Evolutionary conservation across 768 basidiomycete species (phyloP).

Genomic region (Auriscalpium orientale): DNA sequence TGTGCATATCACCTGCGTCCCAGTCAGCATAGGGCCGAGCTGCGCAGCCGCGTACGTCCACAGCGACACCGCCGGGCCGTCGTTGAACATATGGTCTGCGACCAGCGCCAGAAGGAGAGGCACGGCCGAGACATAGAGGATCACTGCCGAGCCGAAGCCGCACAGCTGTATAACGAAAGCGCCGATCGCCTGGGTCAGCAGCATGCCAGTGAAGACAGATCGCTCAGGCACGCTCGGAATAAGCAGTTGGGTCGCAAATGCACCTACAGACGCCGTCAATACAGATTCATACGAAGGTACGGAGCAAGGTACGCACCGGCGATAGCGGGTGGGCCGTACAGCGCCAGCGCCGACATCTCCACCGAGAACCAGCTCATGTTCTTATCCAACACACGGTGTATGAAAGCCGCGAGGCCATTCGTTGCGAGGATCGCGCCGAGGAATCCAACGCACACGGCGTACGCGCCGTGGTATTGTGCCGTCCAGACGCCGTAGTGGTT

Average conservation of each 20-base stretch:
- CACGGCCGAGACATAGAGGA: conserved; percentile 57
- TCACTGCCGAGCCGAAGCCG: conserved; percentile 68
- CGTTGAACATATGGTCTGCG: conserved; percentile 38
- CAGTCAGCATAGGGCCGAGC: conserved; percentile 45
- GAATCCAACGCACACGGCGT: conserved; percentile 44
- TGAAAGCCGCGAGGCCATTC: conserved; percentile 65
- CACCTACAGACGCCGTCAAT: conserved; percentile 36
- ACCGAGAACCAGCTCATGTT: conserved; percentile 82
- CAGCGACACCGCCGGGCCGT: conserved; percentile 38
- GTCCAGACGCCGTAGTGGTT: conserved; percentile 24
- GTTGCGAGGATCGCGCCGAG: conserved; percentile 54
- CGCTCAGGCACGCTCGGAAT: conserved; percentile 50
- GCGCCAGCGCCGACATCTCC: conserved; percentile 51
- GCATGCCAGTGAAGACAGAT: conserved; percentile 48
- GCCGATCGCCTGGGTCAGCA: conserved; percentile 50
- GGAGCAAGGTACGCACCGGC: conserved; percentile 42
- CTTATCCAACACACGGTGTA: conserved; percentile 53
- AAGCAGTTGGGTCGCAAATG: conserved; percentile 53
- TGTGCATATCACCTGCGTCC: conserved; percentile 48
- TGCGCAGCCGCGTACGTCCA: conserved; percentile 59
- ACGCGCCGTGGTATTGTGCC: conserved; percentile 36
- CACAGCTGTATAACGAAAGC: conserved; percentile 56
- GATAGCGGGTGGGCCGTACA: conserved; percentile 73
- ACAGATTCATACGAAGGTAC: neutral
- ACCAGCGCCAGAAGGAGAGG: conserved; percentile 52